Percentiles rank a stretch among this genome's conserved stretches.
phyloP scores from a whole-genome alignment of 257 asterid genomes.

The Ehretia macrophylla region DNA sequence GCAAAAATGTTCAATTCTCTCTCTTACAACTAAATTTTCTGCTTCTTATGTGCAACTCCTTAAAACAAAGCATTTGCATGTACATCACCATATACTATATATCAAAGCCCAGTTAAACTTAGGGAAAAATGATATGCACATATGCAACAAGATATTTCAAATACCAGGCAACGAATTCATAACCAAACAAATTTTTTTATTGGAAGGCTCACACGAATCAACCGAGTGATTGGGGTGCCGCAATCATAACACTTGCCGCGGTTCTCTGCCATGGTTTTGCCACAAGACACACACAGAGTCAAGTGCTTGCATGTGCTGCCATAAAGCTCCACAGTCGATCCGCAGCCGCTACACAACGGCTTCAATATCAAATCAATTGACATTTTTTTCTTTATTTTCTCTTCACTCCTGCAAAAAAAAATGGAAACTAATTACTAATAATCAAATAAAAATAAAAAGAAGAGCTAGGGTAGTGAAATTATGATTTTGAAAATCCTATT shows the following conservation, averaged over 20 bases:
- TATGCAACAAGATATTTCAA: too few species aligned
- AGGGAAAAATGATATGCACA: too few species aligned
- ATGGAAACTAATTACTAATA: not conserved
- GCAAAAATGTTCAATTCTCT: too few species aligned
- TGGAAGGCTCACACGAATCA: constrained; percentile 57
- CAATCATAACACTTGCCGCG: constrained; percentile 74
- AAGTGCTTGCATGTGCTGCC: constrained; percentile 91
- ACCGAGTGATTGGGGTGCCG: constrained; percentile 65
- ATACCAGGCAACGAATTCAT: too few species aligned
- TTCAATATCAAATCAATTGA: constrained; percentile 71
- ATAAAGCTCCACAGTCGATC: constrained; percentile 72
- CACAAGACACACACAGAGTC: constrained; percentile 79
- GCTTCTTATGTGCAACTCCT: too few species aligned
- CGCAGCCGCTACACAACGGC: constrained; percentile 80
- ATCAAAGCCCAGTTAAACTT: too few species aligned
- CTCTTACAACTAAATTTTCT: too few species aligned
- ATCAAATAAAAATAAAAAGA: not conserved
- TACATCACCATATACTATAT: too few species aligned
- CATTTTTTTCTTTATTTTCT: constrained; percentile 22
- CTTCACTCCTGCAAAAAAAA: not conserved
- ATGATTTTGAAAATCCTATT: too few species aligned
- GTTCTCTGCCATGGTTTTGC: constrained; percentile 75
- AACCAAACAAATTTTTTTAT: too few species aligned
- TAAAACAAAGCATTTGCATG: too few species aligned
- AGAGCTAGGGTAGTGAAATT: not conserved